phyloP scores from a whole-genome alignment of 768 basidiomycete species.

The Rhodotorula toruloides region DNA sequence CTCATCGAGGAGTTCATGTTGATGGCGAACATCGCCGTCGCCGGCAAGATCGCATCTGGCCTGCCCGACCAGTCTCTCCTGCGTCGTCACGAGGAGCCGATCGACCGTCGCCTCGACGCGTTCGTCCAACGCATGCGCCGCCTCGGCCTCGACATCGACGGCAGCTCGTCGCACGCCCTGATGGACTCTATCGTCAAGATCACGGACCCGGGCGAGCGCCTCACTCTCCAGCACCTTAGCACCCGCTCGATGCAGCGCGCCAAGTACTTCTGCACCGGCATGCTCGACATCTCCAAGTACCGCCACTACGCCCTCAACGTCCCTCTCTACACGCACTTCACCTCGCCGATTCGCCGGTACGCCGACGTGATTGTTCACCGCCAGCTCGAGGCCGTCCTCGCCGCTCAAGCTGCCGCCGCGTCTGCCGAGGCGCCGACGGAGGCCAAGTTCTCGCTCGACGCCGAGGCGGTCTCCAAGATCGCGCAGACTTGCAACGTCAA shows the following conservation, averaged over 20 bases:
- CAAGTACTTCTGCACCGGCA: slow-evolving; percentile 98
- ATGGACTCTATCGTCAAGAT: slow-evolving; percentile 79
- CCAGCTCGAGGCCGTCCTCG: slow-evolving; percentile 80
- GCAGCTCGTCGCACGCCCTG: slow-evolving; percentile 67
- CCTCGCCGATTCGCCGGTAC: slow-evolving; percentile 51
- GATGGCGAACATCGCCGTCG: slow-evolving; percentile 78
- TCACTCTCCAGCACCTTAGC: slow-evolving; percentile 68
- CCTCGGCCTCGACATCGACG: slow-evolving; percentile 76
- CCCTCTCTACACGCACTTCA: slow-evolving; percentile 90
- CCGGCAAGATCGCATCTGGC: slow-evolving; percentile 86
- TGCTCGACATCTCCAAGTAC: slow-evolving; percentile 99
- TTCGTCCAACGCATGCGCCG: slow-evolving; percentile 77
- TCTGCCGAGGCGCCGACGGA: slow-evolving; percentile 53
- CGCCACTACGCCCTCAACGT: slow-evolving; percentile 82
- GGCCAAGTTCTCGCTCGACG: slow-evolving; percentile 90
- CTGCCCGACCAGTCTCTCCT: slow-evolving; percentile 96
- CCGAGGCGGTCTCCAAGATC: slow-evolving; percentile 93
- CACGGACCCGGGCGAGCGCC: slow-evolving; percentile 56
- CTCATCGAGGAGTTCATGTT: slow-evolving; percentile 98
- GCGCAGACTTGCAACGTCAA: slow-evolving; percentile 81
- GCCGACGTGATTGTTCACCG: slow-evolving; percentile 91
- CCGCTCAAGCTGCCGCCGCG: slow-evolving; percentile 3
- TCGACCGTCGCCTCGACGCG: slow-evolving; percentile 77
- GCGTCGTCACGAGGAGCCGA: slow-evolving; percentile 84
- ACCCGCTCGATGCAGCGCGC: slow-evolving; percentile 90